Evolutionary conservation across 345 rosid species (phyloP).

Genomic region (Ailanthus altissimus): DNA sequence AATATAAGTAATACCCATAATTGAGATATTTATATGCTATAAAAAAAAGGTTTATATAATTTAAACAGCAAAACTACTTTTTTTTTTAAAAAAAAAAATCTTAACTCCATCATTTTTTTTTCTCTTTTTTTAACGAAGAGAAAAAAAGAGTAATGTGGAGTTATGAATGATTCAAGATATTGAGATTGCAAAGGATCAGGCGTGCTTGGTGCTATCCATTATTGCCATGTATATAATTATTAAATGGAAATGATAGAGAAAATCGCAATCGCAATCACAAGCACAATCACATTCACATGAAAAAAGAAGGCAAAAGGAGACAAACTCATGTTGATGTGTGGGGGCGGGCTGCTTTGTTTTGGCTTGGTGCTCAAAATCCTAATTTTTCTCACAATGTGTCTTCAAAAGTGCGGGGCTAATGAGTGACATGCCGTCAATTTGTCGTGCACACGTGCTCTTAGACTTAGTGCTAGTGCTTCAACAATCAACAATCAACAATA

Average conservation of each 20-base stretch:
- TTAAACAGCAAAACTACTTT: too few species aligned
- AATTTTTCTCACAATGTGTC: slow-evolving; percentile 27
- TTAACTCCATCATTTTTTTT: too few species aligned
- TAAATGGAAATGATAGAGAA: background rate
- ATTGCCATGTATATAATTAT: background rate
- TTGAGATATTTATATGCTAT: too few species aligned
- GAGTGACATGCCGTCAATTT: slow-evolving; percentile 50
- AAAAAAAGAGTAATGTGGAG: background rate
- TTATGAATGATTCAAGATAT: slow-evolving; percentile 12
- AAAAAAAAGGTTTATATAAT: too few species aligned
- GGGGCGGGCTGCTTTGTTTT: slow-evolving; percentile 3
- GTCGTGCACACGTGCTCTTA: slow-evolving; percentile 43
- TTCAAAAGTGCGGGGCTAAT: slow-evolving; percentile 30
- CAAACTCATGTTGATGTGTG: slow-evolving; percentile 16
- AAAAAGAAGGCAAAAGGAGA: too few species aligned
- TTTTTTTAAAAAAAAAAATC: too few species aligned
- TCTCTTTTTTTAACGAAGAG: too few species aligned
- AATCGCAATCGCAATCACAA: background rate
- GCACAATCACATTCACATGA: too few species aligned
- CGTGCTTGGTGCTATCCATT: slow-evolving; percentile 38
- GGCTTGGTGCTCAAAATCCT: slow-evolving; percentile 31
- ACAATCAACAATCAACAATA: background rate
- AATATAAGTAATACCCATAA: background rate
- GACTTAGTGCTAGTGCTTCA: slow-evolving; percentile 12
- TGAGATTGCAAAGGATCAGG: slow-evolving; percentile 20